Evolutionary conservation across 2,329 filamentous ascomycete genomes (phyloP), one percentile per base, ranked within the genome.

Genomic region (Raffaelea arxii): DNA sequence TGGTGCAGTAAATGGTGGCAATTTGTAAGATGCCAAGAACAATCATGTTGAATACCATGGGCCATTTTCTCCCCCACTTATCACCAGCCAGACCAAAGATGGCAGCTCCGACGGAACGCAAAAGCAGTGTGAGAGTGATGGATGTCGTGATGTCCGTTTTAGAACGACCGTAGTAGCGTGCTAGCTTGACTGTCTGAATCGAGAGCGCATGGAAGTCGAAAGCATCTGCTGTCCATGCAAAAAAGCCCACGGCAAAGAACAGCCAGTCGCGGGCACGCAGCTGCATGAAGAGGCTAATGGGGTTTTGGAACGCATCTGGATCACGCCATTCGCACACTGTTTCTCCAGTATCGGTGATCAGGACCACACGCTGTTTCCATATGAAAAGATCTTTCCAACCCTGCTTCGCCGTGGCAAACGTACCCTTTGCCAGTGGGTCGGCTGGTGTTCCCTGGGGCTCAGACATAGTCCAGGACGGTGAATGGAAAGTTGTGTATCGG

Each of bases 11-110:
- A 48, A 83, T 84, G 32, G 84, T 87, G 16, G 69, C 72, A 70
- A 53, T 38, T 58, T 84, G 78, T 18, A 84, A 63, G 7, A 78
- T 58, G 18, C 77, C 77, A 22, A 60, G 49, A 3, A 70, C 65
- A 49, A 88, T 69, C 78, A 90, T 84, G 68, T 91, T 90, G 55
- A 78, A 55, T 4, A 89, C 82, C 81, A 90, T 86, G 38, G 84
- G 84, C 81, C 84, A 86, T 58, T 77, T 78, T 41, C 76, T 65
- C 4, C 76, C 76, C 52, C 75, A 80, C 30, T 73, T 67, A 61
- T 80, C 76, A 19, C 70, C 64, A 0, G 71, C 71, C 23, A 77
- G 65, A 51, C 76, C 76, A 46, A 79, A 79, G 10, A 69, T 19
- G 38, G 77, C 61, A 4, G 74, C 71, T 1, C 76, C 76, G 11